Evolutionary conservation across 768 basidiomycete species (phyloP).

Genomic region (Lenzites betulinus): DNA sequence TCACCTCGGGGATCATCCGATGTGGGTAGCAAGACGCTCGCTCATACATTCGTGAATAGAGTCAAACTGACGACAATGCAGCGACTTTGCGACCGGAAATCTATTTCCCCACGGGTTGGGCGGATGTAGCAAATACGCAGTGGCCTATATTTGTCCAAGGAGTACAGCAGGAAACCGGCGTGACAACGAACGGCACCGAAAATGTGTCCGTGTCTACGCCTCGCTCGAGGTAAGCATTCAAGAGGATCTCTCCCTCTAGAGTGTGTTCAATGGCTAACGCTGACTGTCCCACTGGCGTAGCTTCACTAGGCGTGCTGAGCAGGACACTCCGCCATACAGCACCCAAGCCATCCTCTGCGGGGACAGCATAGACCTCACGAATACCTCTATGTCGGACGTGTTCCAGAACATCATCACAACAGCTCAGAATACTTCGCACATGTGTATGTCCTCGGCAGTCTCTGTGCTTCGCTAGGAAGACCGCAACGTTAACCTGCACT

Average conservation of each 20-base stretch:
- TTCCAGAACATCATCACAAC: conserved; percentile 1
- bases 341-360: conserved; percentile 1
- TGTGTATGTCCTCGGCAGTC: background rate
- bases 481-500: background rate
- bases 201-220: no score
- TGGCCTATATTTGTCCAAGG: background rate
- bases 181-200: background rate
- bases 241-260: no score
- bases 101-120: background rate
- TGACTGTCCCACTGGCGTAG: background rate
- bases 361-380: background rate
- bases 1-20: conserved; percentile 5
- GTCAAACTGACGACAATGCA: background rate
- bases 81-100: background rate
- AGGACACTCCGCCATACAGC: background rate
- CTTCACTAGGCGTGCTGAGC: background rate
- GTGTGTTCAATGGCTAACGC: background rate
- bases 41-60: background rate
- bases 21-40: background rate
- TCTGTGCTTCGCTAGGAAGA: no score
- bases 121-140: background rate
- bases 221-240: background rate
- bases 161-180: background rate
- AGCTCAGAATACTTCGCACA: background rate
- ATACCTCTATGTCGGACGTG: background rate